phyloP scores from a whole-genome alignment of 805 yeast species.

The Candida schatavii region DNA sequence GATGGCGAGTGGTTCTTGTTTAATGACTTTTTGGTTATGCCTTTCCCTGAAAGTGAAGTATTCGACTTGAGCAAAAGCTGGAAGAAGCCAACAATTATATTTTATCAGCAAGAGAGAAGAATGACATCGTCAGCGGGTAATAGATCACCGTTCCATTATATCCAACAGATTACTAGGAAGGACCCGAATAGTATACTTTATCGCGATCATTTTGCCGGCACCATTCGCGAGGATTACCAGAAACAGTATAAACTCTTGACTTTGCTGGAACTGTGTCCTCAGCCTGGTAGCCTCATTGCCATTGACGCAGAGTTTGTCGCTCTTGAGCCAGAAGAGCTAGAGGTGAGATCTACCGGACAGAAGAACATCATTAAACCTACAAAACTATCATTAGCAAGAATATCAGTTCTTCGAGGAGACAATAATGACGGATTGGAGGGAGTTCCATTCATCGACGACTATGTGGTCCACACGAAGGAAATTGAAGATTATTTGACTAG shows the following conservation, averaged over 20 bases:
- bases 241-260: slow-evolving; percentile 71
- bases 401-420: slow-evolving; percentile 78
- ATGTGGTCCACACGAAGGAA: slow-evolving; percentile 67
- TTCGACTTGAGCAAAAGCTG: slow-evolving; percentile 68
- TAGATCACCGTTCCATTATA: background rate
- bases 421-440: slow-evolving; percentile 59
- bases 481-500: slow-evolving; percentile 86
- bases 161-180: slow-evolving; percentile 26
- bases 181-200: slow-evolving; percentile 57
- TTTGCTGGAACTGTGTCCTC: slow-evolving; percentile 61
- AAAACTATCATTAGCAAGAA: slow-evolving; percentile 76
- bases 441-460: slow-evolving; percentile 87
- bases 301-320: slow-evolving; percentile 96
- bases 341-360: slow-evolving; percentile 69
- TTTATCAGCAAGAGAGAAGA: slow-evolving; percentile 56
- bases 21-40: slow-evolving; percentile 86
- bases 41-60: slow-evolving; percentile 73
- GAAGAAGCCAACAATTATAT: slow-evolving; percentile 76
- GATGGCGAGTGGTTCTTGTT: slow-evolving; percentile 72
- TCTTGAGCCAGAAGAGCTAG: slow-evolving; percentile 73
- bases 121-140: slow-evolving; percentile 1
- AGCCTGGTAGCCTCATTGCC: slow-evolving; percentile 75
- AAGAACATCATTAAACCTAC: slow-evolving; percentile 72
- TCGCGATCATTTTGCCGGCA: slow-evolving; percentile 70
- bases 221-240: slow-evolving; percentile 54